Conservation (phyloP, 495 filamentous ascomycete genomes). For the Tuber brumale region DNA sequence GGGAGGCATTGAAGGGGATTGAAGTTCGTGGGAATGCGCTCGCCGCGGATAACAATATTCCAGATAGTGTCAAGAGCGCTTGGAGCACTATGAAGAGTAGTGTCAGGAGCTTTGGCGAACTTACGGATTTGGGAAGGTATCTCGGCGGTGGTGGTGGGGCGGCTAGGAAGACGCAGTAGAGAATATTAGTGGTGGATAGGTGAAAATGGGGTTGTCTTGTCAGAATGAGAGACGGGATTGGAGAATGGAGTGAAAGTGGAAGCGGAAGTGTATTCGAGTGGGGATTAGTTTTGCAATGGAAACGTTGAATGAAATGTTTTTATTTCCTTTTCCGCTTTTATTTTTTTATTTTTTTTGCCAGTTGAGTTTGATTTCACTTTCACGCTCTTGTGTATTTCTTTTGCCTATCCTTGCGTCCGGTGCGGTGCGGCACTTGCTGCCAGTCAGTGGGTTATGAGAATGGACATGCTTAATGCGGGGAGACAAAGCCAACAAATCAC, state of each 20-base stretch:
- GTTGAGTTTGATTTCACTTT: not conserved
- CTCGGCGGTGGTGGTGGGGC: slow-evolving; percentile 44
- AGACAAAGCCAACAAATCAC: not conserved
- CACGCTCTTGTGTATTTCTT: not conserved
- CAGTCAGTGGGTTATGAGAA: not conserved
- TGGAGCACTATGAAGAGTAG: slow-evolving; percentile 77
- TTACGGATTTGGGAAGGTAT: slow-evolving; percentile 70
- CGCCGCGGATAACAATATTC: slow-evolving; percentile 77
- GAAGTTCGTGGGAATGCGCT: slow-evolving; percentile 70
- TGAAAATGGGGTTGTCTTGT: slow-evolving; percentile 8
- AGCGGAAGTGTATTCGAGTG: slow-evolving; percentile 2
- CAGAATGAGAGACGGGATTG: not conserved
- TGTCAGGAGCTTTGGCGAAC: slow-evolving; percentile 65
- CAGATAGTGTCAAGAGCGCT: slow-evolving; percentile 69
- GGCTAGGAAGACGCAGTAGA: slow-evolving; percentile 31
- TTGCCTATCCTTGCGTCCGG: not conserved
- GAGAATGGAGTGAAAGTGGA: not conserved
- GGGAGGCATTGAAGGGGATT: slow-evolving; percentile 66
- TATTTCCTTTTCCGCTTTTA: not conserved
- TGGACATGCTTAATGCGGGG: not conserved
- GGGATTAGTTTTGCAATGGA: not conserved
- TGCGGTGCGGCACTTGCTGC: not conserved
- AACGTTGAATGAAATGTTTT: not conserved
- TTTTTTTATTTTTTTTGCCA: not conserved
- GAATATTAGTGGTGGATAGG: not conserved